A percentile compares a stretch with the other conserved stretches of the same genome.
phyloP scores from a whole-genome alignment of 768 basidiomycete species.

The Stropharia rugosoannulata region DNA sequence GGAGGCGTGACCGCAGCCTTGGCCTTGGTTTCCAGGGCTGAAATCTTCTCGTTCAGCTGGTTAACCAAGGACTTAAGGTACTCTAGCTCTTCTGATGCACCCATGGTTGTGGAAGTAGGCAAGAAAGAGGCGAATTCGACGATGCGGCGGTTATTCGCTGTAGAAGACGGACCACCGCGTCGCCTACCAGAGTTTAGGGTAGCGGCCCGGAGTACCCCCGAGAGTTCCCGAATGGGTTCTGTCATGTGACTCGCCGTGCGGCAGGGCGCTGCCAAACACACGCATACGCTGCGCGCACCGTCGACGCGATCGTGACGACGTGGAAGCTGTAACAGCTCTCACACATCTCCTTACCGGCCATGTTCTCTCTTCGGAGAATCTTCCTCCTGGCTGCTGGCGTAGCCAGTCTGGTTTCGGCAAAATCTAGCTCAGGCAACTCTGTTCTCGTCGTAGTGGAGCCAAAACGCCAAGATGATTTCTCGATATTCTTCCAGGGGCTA shows the following conservation, averaged over 20 bases:
- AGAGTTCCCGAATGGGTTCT: slow-evolving; percentile 15
- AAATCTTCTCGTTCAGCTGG: slow-evolving; percentile 91
- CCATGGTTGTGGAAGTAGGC: slow-evolving; percentile 41
- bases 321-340: slow-evolving; percentile 22
- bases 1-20: slow-evolving; percentile 41
- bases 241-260: neutral
- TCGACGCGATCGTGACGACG: slow-evolving; percentile 23
- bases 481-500: slow-evolving; percentile 79
- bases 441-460: slow-evolving; percentile 87
- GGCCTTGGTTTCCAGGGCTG: slow-evolving; percentile 67
- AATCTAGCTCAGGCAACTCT: slow-evolving; percentile 78
- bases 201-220: slow-evolving; percentile 16
- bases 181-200: slow-evolving; percentile 30
- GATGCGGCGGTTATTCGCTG: slow-evolving; percentile 9
- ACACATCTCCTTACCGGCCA: slow-evolving; percentile 19
- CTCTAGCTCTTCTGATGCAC: slow-evolving; percentile 77
- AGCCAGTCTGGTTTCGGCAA: slow-evolving; percentile 41
- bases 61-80: slow-evolving; percentile 92
- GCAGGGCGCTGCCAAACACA: slow-evolving; percentile 18
- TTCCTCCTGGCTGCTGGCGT: slow-evolving; percentile 32
- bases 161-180: slow-evolving; percentile 19
- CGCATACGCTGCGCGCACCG: slow-evolving; percentile 20
- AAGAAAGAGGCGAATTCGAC: slow-evolving; percentile 9
- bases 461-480: slow-evolving; percentile 67
- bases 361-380: slow-evolving; percentile 38